phyloP scores from a whole-genome alignment of 768 basidiomycete genomes.

The Pleurotus platypus region DNA sequence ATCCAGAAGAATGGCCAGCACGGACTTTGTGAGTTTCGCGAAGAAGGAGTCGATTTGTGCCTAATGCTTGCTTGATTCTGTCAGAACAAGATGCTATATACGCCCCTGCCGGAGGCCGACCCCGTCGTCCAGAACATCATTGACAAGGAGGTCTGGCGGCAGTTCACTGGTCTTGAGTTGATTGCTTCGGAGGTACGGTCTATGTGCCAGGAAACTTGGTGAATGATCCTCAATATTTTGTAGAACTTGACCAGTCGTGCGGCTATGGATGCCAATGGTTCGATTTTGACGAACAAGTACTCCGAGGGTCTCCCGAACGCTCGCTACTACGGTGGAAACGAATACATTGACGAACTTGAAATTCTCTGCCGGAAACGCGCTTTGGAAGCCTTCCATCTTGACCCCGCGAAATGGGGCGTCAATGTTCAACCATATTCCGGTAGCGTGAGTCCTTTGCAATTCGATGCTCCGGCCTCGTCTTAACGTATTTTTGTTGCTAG shows the following conservation, averaged over 20 bases:
- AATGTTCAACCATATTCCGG: constrained; percentile 99
- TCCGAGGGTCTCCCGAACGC: constrained; percentile 99
- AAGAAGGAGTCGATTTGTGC: not conserved
- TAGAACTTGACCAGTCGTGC: constrained; percentile 96
- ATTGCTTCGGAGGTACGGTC: constrained; percentile 91
- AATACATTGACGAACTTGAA: constrained; percentile 96
- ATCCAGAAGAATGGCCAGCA: constrained; percentile 8
- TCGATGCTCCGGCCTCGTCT: not conserved
- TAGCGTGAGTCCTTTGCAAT: constrained; percentile 48
- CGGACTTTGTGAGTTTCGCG: constrained; percentile 11
- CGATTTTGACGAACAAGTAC: constrained; percentile 98
- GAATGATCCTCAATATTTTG: constrained; percentile 1
- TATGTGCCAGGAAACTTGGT: not conserved
- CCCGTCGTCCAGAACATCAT: constrained; percentile 96
- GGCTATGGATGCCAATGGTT: constrained; percentile 97
- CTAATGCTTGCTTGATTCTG: constrained; percentile 6
- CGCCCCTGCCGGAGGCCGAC: constrained; percentile 85
- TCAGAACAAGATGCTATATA: constrained; percentile 91
- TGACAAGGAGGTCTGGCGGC: constrained; percentile 98
- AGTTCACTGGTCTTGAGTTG: constrained; percentile 95
- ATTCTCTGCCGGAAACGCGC: constrained; percentile 93
- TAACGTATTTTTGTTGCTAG: constrained; percentile 13
- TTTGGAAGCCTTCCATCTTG: constrained; percentile 92
- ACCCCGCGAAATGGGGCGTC: constrained; percentile 92
- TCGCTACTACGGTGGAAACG: constrained; percentile 97